Evolutionary conservation across 495 filamentous ascomycete genomes (phyloP).

Genomic region (Penicillium psychrofluorescens): DNA sequence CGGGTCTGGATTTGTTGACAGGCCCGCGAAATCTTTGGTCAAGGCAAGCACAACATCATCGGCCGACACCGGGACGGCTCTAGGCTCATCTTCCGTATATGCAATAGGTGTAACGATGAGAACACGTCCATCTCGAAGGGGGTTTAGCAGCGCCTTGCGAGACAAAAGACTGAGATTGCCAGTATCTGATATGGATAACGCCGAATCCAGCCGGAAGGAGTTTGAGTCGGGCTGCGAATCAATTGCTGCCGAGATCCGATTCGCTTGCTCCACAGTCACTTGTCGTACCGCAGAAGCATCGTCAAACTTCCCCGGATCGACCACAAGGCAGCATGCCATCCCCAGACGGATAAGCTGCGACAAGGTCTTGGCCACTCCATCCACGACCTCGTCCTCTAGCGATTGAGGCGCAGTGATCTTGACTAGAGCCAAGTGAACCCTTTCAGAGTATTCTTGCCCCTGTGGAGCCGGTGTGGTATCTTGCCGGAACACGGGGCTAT

Average conservation of each 20-base stretch:
- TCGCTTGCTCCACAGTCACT: constrained; percentile 54
- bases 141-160: constrained; percentile 55
- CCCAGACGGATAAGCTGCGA: constrained; percentile 76
- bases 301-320: constrained; percentile 54
- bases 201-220: constrained; percentile 62
- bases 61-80: constrained; percentile 45
- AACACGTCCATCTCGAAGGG: constrained; percentile 70
- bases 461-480: constrained; percentile 29
- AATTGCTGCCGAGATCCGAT: constrained; percentile 68
- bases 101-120: constrained; percentile 68
- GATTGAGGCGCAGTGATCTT: constrained; percentile 69
- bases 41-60: constrained; percentile 67
- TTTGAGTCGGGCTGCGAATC: constrained; percentile 56
- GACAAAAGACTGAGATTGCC: constrained; percentile 40
- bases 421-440: constrained; percentile 76
- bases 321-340: constrained; percentile 69
- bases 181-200: constrained; percentile 39
- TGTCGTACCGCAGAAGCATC: constrained; percentile 27
- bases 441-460: constrained; percentile 23
- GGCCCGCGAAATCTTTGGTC: constrained; percentile 62
- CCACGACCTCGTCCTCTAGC: constrained; percentile 57
- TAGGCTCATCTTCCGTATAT: constrained; percentile 53
- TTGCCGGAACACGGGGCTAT: constrained; percentile 57
- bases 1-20: constrained; percentile 29
- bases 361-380: constrained; percentile 75